phyloP scores from a whole-genome alignment of 495 filamentous ascomycete species.

The Terfezia claveryi region DNA sequence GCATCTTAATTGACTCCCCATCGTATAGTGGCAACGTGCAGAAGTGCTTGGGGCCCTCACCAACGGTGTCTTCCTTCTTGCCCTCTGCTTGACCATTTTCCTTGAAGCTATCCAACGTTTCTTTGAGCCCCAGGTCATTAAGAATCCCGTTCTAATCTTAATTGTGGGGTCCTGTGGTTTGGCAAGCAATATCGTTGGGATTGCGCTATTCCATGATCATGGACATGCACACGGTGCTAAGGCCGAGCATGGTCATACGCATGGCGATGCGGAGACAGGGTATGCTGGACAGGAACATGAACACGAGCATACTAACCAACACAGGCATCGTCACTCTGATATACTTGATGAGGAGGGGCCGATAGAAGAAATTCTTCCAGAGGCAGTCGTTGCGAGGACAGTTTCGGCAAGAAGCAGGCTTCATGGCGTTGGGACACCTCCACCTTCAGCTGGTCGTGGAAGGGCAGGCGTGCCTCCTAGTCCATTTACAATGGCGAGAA shows the following conservation, averaged over 20 bases:
- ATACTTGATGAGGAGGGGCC: constrained; percentile 22
- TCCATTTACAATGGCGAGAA: not conserved
- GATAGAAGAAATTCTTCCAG: constrained; percentile 25
- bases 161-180: constrained; percentile 72
- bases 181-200: constrained; percentile 72
- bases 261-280: constrained; percentile 9
- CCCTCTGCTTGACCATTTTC: constrained; percentile 84
- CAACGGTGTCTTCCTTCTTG: constrained; percentile 92
- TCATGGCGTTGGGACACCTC: not conserved
- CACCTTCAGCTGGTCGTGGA: not conserved
- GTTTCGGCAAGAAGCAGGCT: constrained; percentile 4
- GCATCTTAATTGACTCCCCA: constrained; percentile 18
- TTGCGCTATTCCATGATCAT: constrained; percentile 81
- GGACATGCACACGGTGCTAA: constrained; percentile 49
- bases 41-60: constrained; percentile 89
- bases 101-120: constrained; percentile 80
- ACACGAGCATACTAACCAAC: constrained; percentile 20
- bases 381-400: constrained; percentile 21
- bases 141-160: constrained; percentile 61
- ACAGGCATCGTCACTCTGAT: constrained; percentile 7
- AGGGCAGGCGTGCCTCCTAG: not conserved
- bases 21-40: constrained; percentile 71
- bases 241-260: constrained; percentile 16
- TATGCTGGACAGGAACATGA: not conserved
- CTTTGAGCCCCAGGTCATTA: constrained; percentile 67